Conservation (phyloP, 2,329 filamentous ascomycete genomes). For the Alternaria brassicicola region DNA sequence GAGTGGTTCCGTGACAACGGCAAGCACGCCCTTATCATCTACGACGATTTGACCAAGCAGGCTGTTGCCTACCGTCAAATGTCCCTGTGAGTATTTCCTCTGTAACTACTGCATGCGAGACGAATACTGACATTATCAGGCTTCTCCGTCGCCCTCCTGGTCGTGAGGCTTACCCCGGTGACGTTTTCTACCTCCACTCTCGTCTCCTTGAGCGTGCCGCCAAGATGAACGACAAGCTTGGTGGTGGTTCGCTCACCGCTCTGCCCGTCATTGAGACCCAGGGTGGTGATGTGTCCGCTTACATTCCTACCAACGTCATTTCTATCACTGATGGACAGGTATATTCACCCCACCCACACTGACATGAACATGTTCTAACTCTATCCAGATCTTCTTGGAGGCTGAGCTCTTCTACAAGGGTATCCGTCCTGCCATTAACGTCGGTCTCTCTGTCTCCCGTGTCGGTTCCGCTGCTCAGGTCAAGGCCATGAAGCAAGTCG, state of each 20-base stretch:
- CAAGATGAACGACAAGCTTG: constrained; percentile 97
- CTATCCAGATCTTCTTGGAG: constrained; percentile 94
- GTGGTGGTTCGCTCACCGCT: constrained; percentile 95
- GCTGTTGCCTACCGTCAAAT: constrained; percentile 98
- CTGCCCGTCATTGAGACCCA: constrained; percentile 96
- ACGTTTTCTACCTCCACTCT: constrained; percentile 58
- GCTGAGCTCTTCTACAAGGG: constrained; percentile 99
- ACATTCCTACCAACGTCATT: constrained; percentile 99
- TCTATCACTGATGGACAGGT: constrained; percentile 76
- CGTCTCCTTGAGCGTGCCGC: constrained; percentile 98
- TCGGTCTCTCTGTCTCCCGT: constrained; percentile 99
- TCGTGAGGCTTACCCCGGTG: constrained; percentile 99
- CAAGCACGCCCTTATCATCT: constrained; percentile 88
- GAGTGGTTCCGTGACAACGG: constrained; percentile 76
- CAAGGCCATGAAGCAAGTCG: constrained; percentile 99
- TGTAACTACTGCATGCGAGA: neutral
- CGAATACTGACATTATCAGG: neutral
- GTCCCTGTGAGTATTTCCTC: constrained; percentile 68
- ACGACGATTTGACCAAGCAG: constrained; percentile 97
- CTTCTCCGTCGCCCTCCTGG: constrained; percentile 49
- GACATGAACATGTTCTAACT: too few species aligned
- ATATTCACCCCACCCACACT: too few species aligned
- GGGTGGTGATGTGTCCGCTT: constrained; percentile 99
- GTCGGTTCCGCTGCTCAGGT: constrained; percentile 99
- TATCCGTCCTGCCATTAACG: constrained; percentile 99